Evolutionary conservation across 2,329 filamentous ascomycete species (phyloP).

Genomic region (Ascochyta lentis): DNA sequence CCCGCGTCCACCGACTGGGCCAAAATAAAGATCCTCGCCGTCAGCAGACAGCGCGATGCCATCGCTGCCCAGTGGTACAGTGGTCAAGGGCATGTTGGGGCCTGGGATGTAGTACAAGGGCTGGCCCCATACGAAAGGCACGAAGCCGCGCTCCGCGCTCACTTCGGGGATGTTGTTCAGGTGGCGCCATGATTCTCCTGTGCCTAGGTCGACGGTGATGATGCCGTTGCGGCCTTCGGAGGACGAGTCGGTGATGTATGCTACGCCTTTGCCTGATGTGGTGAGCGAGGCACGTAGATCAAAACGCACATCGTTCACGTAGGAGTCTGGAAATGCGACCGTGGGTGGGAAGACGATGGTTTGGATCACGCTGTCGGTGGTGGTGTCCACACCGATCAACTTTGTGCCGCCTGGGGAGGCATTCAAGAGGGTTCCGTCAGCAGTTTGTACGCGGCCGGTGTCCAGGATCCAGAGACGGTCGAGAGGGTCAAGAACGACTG

Average conservation of each 20-base stretch:
- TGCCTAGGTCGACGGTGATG: conserved; percentile 58
- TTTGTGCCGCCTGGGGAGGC: conserved; percentile 59
- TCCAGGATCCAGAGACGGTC: conserved; percentile 63
- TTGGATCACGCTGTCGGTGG: conserved; percentile 54
- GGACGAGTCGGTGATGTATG: conserved; percentile 62
- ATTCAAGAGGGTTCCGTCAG: conserved; percentile 53
- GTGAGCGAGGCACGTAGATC: conserved; percentile 56
- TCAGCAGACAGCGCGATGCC: conserved; percentile 60
- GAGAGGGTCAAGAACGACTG: conserved; percentile 58
- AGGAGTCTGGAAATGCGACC: conserved; percentile 57
- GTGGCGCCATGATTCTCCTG: conserved; percentile 59
- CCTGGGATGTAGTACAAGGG: conserved; percentile 53
- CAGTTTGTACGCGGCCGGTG: conserved; percentile 55
- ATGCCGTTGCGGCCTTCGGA: conserved; percentile 57
- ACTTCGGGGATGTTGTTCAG: conserved; percentile 54
- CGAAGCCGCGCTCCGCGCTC: conserved; percentile 53
- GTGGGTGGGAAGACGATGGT: conserved; percentile 59
- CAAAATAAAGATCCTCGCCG: conserved; percentile 56
- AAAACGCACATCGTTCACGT: conserved; percentile 63
- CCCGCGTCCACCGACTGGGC: conserved; percentile 53
- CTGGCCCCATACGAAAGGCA: conserved; percentile 58
- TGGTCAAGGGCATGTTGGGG: conserved; percentile 46
- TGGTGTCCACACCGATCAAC: conserved; percentile 57
- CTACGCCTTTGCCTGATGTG: conserved; percentile 54
- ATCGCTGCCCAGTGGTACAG: conserved; percentile 56